Evolutionary conservation across 768 basidiomycete species (phyloP), one percentile per base, ranked within the genome.

Genomic region (Stropharia rugosoannulata): DNA sequence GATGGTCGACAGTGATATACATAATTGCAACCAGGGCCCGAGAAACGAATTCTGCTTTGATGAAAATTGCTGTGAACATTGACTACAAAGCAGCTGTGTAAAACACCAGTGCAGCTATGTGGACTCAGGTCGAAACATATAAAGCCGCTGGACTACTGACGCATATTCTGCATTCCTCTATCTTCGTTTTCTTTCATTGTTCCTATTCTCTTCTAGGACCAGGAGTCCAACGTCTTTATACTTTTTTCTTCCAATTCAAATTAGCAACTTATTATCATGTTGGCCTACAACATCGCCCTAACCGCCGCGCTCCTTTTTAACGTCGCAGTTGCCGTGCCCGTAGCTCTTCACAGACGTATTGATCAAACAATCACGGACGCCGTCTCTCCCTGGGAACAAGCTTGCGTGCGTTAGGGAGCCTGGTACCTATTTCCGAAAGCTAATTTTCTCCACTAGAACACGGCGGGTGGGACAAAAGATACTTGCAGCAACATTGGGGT

Each of bases 401-500:
- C 80, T 37, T 81, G 81, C 48, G 78, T 81, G 65, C 25, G 79
- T 13, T 73, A 38, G 29, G 25, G 15, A 18, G 11, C 27, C 13
- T 13, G 4, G 18, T 47, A 16, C 36, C 40, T 42, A 11, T 10
- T 22, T 8, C 35, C 35, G 12, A 36, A 36, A 32, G 8, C 6
- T n/a, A 37, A 16, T 2, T 27, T 48, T 37, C 12, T 19, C 12
- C 5, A 40, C 35, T 54, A 81, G 78, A 50, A 67, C 15, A 58
- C 68, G 0, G 82, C 80, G 15, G 78, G 77, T 5, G 82, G 81
- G 15, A 75, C 64, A 5, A 22, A 7, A 3, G 58, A 66, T 3
- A 63, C 79, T 62, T 83, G 82, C 67, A 81, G 78, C 62, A 61
- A 70, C 9, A 66, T 80, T 25, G 73, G 80, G 1, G 75, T 80